Percentiles rank a stretch among this genome's conserved stretches.
These are phyloP conservation scores for Flaveria ramosissima DNA, from an alignment of 129 eudicot species.

Conservation along the genomic window DNA sequence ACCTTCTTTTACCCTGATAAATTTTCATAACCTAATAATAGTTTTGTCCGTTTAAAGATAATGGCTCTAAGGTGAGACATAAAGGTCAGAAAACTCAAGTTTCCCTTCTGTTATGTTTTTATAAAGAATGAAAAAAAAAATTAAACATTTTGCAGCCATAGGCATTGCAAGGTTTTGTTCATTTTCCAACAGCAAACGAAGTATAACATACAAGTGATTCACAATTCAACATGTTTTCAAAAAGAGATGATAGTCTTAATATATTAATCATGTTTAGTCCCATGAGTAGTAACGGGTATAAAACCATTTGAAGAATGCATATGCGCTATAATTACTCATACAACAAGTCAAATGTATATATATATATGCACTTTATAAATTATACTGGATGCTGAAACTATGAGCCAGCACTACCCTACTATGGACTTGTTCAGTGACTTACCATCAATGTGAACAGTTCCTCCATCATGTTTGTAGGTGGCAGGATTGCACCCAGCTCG, in stretches of 20 bases:
- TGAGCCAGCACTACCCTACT: constrained; percentile 2
- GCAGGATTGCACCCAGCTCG: constrained; percentile 95
- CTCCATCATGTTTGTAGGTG: constrained; percentile 69
- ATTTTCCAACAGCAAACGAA: neutral
- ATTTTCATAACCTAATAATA: neutral
- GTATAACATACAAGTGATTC: neutral
- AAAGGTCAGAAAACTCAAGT: no score
- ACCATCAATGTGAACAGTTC: constrained; percentile 75
- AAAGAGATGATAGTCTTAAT: neutral
- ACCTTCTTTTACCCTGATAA: neutral
- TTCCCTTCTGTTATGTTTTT: no score
- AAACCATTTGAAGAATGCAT: neutral
- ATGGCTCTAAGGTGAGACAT: no score
- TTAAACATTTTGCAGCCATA: neutral
- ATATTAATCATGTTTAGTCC: neutral
- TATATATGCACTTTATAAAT: neutral
- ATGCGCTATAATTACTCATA: constrained; percentile 7
- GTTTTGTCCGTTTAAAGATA: neutral
- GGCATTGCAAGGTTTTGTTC: neutral
- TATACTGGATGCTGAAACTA: constrained; percentile 6
- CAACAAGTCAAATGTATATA: neutral
- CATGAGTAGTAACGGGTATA: constrained; percentile 3
- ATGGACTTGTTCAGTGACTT: constrained; percentile 30
- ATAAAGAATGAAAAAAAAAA: no score
- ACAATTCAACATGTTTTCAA: neutral